phyloP scores from a whole-genome alignment of 1,284 basidiomycete genomes.

The Trichosporon inkin region DNA sequence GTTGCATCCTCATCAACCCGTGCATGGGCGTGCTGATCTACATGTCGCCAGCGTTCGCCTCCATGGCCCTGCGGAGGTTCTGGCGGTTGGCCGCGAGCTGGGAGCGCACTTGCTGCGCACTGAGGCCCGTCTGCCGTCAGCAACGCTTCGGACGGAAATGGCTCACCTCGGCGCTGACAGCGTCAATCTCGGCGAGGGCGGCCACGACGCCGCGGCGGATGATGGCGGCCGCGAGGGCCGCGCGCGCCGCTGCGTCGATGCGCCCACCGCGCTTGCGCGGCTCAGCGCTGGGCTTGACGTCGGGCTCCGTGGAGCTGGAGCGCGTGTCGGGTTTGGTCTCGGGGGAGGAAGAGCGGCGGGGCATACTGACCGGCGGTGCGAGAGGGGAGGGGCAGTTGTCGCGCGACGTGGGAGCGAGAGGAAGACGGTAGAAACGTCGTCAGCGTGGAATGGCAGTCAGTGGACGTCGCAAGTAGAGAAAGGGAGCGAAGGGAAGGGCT shows the following conservation, averaged over 20 bases:
- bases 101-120: neutral
- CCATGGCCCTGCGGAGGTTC: neutral
- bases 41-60: neutral
- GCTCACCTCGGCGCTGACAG: neutral
- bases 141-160: no score
- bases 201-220: neutral
- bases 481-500: no score
- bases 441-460: no score
- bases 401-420: no score
- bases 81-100: neutral
- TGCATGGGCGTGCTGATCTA: neutral
- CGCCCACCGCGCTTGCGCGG: neutral
- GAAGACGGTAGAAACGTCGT: no score
- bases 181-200: neutral
- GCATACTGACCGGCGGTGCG: no score
- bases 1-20: constrained; percentile 8
- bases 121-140: constrained; percentile 5
- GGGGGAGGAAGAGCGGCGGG: neutral
- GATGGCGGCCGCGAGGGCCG: neutral
- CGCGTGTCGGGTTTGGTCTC: neutral
- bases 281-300: neutral
- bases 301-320: neutral
- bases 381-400: no score
- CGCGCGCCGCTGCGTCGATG: neutral
- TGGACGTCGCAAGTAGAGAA: no score